Evolutionary conservation across 1,139 yeast species (phyloP).

Genomic region (Diutina scorzettiae): DNA sequence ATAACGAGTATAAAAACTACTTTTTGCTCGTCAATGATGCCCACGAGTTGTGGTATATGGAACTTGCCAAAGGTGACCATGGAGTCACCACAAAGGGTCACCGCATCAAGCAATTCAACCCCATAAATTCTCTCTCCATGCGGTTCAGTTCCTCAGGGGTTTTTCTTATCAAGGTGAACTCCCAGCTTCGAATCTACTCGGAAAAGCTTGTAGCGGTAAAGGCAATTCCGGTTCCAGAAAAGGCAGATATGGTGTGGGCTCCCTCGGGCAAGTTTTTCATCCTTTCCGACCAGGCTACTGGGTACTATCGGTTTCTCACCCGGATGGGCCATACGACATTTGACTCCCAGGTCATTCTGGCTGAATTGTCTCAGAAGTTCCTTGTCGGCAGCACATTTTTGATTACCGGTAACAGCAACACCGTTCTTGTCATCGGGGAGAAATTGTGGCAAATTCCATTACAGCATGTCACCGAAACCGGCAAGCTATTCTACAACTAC

Average conservation of each 20-base stretch:
- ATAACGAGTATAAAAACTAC: neutral
- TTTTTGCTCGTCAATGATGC: neutral
- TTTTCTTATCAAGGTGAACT: neutral
- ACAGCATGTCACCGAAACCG: neutral
- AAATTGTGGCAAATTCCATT: neutral
- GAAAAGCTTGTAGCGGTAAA: neutral
- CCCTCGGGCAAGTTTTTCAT: neutral
- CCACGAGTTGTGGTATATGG: slow-evolving; percentile 1
- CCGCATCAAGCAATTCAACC: neutral
- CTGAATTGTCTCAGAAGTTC: neutral
- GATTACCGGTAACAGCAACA: neutral
- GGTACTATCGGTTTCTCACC: neutral
- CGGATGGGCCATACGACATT: slow-evolving; percentile 3
- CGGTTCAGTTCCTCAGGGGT: neutral
- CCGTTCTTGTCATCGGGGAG: neutral
- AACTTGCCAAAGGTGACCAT: neutral
- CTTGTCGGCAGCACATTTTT: neutral
- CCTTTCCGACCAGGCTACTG: neutral
- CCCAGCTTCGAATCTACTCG: neutral
- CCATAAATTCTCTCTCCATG: neutral
- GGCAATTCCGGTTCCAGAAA: neutral
- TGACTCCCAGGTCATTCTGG: neutral
- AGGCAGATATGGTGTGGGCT: neutral
- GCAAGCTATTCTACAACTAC: neutral
- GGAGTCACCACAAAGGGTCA: neutral